Evolutionary conservation across 225 moss, liverwort and hornwort genomes (phyloP), one percentile per base, ranked within the genome.

Genomic region (Physcomitrellopsis africana): DNA sequence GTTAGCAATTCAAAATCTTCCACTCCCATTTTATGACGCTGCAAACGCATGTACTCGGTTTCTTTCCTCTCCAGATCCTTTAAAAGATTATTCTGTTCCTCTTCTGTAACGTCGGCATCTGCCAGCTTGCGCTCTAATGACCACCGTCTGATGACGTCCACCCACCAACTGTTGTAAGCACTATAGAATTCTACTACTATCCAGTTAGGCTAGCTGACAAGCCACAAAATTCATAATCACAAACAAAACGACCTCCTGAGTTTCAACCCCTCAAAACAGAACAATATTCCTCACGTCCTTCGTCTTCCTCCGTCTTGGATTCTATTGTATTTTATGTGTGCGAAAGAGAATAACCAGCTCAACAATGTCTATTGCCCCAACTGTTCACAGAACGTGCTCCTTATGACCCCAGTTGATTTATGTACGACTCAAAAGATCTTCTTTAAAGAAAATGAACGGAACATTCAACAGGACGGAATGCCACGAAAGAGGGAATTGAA

Each of bases 21-120:
- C 27, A 99, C 97, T 53, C 97, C 94, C 93, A 95, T 99, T 81
- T 99, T 99, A 64, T 99, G 97, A 65, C 97, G 94, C 74, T 99
- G 97, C 73, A 99, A 73, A 59, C 97, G 94, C 97, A 99, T 99
- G 61, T 93, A 99, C 75, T 75, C 57, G 56, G 42, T 66, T 15
- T 57, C 75, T 66, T 20, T 56, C 66, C 32, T 75, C 67, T 75
- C 75, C 58, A 57, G 15, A 48, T 67, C 67, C 58, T 58, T 32
- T 1, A 67, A 3, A 16, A 14, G 44, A 46, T 15, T 45, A 24
- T 26, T 54, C 15, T 69, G 69, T 19, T 77, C 70, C 54, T 70
- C 62, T 11, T 70, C 77, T 13, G 70, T 11, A 1, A 63, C 70
- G 44, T 70, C 69, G 10, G 44, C 70, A 29, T 77, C 77, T 6